A percentile compares a stretch with the other conserved stretches of the same genome.
These are phyloP conservation scores for Lindgomyces ingoldianus DNA, from an alignment of 495 filamentous ascomycete genomes.

Conservation along the genomic window DNA sequence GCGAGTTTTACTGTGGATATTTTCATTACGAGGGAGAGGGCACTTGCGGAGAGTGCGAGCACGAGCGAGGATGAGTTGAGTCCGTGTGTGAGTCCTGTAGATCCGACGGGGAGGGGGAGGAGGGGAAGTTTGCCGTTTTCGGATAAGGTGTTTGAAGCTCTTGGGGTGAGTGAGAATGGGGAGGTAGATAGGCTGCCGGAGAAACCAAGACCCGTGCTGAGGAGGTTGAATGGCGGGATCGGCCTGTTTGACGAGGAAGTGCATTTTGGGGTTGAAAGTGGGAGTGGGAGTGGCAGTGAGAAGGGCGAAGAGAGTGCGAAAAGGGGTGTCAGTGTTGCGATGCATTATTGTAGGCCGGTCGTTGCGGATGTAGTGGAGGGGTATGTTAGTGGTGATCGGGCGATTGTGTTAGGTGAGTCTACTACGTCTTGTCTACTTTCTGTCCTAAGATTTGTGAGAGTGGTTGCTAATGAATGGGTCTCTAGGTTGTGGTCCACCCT, in stretches of 20 bases:
- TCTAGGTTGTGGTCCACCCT: slow-evolving; percentile 20
- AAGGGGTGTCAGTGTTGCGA: neutral
- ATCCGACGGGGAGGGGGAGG: neutral
- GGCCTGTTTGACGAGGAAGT: neutral
- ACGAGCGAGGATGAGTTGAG: neutral
- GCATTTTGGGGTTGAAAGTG: slow-evolving; percentile 1
- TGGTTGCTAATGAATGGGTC: neutral
- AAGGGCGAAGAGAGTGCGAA: neutral
- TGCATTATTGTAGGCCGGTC: slow-evolving; percentile 15
- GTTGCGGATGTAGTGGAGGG: slow-evolving; percentile 12
- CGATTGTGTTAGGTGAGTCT: slow-evolving; percentile 22
- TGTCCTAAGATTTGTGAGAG: neutral
- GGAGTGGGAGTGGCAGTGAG: too few species aligned
- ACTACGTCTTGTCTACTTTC: neutral
- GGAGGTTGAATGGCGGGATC: neutral
- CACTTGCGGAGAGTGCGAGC: slow-evolving; percentile 1
- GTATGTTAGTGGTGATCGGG: slow-evolving; percentile 6
- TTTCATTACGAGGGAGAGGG: slow-evolving; percentile 1
- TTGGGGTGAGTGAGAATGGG: neutral
- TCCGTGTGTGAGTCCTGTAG: neutral
- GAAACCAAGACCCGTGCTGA: neutral
- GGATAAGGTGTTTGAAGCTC: neutral
- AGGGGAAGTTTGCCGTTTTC: neutral
- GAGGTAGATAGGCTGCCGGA: neutral
- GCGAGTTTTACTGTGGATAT: slow-evolving; percentile 10